Conservation (phyloP, 2,329 filamentous ascomycete genomes). For the Leptographium wingfieldii region DNA sequence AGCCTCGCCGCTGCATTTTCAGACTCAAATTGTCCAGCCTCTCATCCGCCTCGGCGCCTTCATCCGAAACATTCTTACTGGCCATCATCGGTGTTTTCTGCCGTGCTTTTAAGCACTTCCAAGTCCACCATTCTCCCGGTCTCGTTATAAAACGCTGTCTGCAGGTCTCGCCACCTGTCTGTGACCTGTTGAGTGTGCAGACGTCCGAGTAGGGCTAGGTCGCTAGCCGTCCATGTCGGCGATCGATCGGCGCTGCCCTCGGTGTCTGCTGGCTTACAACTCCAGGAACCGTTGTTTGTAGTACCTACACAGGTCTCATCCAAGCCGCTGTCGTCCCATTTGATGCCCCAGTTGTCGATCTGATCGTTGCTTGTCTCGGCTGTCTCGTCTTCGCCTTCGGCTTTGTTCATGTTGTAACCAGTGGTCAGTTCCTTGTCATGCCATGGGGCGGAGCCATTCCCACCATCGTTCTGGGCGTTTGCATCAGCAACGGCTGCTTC, state of each 20-base stretch:
- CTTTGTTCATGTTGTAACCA: not conserved
- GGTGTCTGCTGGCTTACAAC: not conserved
- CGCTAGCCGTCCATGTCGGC: conserved; percentile 7
- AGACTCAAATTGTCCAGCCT: not conserved
- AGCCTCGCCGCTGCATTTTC: not conserved
- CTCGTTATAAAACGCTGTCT: conserved; percentile 30
- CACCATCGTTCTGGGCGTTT: not conserved
- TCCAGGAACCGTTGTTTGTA: not conserved
- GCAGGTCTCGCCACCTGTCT: conserved; percentile 28
- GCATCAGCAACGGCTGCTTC: not conserved
- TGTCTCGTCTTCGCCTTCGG: not conserved
- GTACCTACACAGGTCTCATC: not conserved
- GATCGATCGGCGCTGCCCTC: not conserved
- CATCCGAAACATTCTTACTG: not conserved
- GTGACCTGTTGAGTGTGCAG: conserved; percentile 15
- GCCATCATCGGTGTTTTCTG: conserved; percentile 12
- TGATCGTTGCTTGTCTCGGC: not conserved
- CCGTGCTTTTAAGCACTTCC: conserved; percentile 23
- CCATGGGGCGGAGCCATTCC: not conserved
- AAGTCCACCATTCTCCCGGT: conserved; percentile 28
- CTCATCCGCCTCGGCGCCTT: not conserved
- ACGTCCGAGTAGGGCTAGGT: conserved; percentile 23
- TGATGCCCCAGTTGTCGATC: not conserved
- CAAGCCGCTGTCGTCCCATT: not conserved
- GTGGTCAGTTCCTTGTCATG: not conserved